These are phyloP conservation scores for Leccinum arenicola DNA, from an alignment of 768 basidiomycete genomes.

Conservation along the genomic window DNA sequence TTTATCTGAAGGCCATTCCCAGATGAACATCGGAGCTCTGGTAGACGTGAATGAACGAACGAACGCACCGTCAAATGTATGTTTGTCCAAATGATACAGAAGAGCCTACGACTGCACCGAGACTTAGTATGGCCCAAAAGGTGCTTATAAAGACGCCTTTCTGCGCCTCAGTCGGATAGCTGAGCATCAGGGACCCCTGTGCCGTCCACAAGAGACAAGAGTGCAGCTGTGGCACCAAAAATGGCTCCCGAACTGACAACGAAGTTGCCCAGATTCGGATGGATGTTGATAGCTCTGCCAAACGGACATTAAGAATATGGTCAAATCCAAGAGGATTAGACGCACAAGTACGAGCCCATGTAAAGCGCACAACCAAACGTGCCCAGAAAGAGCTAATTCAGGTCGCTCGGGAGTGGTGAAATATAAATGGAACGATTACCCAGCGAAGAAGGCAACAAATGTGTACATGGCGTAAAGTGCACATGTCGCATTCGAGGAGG, in stretches of 20 bases:
- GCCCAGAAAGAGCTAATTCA: slow-evolving; percentile 66
- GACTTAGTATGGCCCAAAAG: slow-evolving; percentile 80
- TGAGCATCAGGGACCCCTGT: slow-evolving; percentile 74
- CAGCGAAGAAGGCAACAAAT: slow-evolving; percentile 59
- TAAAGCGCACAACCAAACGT: slow-evolving; percentile 72
- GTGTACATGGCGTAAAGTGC: slow-evolving; percentile 63
- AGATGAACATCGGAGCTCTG: neutral
- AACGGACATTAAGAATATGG: neutral
- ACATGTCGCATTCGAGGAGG: slow-evolving; percentile 67
- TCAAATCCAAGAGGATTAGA: neutral
- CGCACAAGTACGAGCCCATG: slow-evolving; percentile 68
- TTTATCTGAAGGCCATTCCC: slow-evolving; percentile 16
- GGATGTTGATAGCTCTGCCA: slow-evolving; percentile 64
- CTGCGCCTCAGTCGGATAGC: slow-evolving; percentile 73
- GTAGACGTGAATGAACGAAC: slow-evolving; percentile 16
- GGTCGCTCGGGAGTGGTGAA: too few relatives aligned
- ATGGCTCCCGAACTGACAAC: slow-evolving; percentile 68
- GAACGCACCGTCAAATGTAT: slow-evolving; percentile 51
- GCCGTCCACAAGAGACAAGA: slow-evolving; percentile 80
- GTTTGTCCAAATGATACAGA: slow-evolving; percentile 74
- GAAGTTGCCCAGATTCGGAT: slow-evolving; percentile 55
- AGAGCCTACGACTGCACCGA: slow-evolving; percentile 77
- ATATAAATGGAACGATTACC: too few relatives aligned
- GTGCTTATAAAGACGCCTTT: slow-evolving; percentile 73
- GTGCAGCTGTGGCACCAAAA: slow-evolving; percentile 65